These are phyloP conservation scores for Daldinia bambusicola DNA, from an alignment of 495 filamentous ascomycete species.

Conservation along the genomic window DNA sequence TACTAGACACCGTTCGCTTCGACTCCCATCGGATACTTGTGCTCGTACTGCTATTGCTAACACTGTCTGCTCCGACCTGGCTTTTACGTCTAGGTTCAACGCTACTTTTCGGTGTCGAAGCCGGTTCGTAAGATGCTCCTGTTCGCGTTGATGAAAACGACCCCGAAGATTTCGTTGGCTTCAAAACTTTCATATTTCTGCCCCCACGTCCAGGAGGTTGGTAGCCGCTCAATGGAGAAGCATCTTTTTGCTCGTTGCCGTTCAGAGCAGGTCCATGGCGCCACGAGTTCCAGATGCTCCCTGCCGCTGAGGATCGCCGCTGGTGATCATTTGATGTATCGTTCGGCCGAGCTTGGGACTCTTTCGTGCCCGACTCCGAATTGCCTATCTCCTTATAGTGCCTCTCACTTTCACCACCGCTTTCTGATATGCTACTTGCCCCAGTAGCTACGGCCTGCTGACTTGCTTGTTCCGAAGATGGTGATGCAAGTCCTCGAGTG, in stretches of 20 bases:
- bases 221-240: slow-evolving; percentile 64
- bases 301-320: slow-evolving; percentile 58
- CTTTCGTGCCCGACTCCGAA: slow-evolving; percentile 47
- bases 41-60: slow-evolving; percentile 44
- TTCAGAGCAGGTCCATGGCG: slow-evolving; percentile 66
- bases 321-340: slow-evolving; percentile 44
- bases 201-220: slow-evolving; percentile 63
- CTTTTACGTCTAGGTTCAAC: slow-evolving; percentile 56
- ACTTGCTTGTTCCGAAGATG: slow-evolving; percentile 48
- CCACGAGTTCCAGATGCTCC: slow-evolving; percentile 75
- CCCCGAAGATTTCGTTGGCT: slow-evolving; percentile 65
- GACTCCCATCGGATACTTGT: slow-evolving; percentile 54
- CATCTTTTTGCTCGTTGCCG: slow-evolving; percentile 58
- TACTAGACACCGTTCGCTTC: slow-evolving; percentile 48
- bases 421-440: slow-evolving; percentile 52
- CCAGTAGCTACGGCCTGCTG: slow-evolving; percentile 48
- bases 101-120: slow-evolving; percentile 48
- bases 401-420: slow-evolving; percentile 53
- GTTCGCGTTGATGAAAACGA: slow-evolving; percentile 61
- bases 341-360: slow-evolving; percentile 39
- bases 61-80: slow-evolving; percentile 48
- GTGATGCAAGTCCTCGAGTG: slow-evolving; percentile 35
- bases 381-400: slow-evolving; percentile 40
- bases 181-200: slow-evolving; percentile 82
- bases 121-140: slow-evolving; percentile 58